These are phyloP conservation scores for Russula compacta DNA, from an alignment of 768 basidiomycete genomes.

Conservation along the genomic window DNA sequence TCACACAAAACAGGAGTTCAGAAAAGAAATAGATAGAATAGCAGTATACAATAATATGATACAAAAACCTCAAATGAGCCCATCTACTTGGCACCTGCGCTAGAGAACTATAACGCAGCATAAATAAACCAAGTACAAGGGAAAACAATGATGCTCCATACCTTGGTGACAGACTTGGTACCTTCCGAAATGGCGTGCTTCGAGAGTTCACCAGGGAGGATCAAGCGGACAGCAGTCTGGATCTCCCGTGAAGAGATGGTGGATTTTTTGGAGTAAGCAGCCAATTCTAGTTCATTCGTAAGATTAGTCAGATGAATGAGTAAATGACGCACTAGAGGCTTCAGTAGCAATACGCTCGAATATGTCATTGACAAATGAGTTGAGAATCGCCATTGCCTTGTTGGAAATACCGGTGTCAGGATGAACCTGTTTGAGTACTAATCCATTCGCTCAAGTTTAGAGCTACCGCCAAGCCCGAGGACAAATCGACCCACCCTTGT, in stretches of 20 bases:
- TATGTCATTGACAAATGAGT: conserved; percentile 94
- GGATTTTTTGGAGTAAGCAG: conserved; percentile 96
- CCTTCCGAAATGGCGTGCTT: conserved; percentile 95
- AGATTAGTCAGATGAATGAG: not conserved
- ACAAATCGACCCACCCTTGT: conserved; percentile 52
- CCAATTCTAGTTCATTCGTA: conserved; percentile 56
- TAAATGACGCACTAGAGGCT: conserved; percentile 61
- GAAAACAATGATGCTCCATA: conserved; percentile 24
- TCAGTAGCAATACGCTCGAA: conserved; percentile 90
- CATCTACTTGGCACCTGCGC: conserved; percentile 55
- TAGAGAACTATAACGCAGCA: conserved; percentile 46
- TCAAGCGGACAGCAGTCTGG: conserved; percentile 92
- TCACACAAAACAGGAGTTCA: not conserved
- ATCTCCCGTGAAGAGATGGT: conserved; percentile 98
- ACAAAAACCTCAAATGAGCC: conserved; percentile 16
- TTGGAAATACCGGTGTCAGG: conserved; percentile 99
- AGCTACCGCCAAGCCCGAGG: not conserved
- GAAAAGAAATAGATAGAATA: conserved; percentile 20
- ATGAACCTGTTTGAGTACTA: conserved; percentile 95
- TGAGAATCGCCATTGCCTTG: conserved; percentile 96
- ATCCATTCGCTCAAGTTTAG: not conserved
- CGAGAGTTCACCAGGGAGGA: conserved; percentile 92
- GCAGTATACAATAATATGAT: conserved; percentile 24
- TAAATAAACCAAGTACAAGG: conserved; percentile 1
- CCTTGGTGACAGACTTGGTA: conserved; percentile 86